phyloP scores from a whole-genome alignment of 129 eudicot species.

The Calendula officinalis region DNA sequence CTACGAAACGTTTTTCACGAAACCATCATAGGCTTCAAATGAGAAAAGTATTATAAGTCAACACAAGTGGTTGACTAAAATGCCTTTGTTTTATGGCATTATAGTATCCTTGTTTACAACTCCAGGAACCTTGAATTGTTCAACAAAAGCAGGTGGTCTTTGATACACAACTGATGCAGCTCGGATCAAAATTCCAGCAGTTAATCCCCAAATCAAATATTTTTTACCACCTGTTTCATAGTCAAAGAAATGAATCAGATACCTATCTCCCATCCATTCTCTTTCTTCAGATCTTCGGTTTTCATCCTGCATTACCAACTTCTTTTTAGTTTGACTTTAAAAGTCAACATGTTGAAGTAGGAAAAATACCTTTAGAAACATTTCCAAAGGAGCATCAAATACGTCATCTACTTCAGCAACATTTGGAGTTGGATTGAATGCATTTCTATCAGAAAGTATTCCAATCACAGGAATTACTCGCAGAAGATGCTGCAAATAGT shows the following conservation, averaged over 20 bases:
- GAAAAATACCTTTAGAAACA: slow-evolving; percentile 79
- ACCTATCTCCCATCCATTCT: slow-evolving; percentile 79
- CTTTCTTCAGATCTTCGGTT: slow-evolving; percentile 71
- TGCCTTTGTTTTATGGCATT: slow-evolving; percentile 35
- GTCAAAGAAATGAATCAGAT: slow-evolving; percentile 69
- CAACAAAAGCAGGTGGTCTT: slow-evolving; percentile 65
- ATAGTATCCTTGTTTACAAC: slow-evolving; percentile 38
- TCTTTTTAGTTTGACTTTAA: not conserved
- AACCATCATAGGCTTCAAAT: slow-evolving; percentile 3
- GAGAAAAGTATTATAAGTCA: not conserved
- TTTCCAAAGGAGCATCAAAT: slow-evolving; percentile 94
- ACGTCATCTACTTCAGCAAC: slow-evolving; percentile 74
- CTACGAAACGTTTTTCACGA: too few species aligned
- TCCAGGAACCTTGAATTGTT: slow-evolving; percentile 69
- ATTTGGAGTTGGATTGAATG: slow-evolving; percentile 69
- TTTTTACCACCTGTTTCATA: slow-evolving; percentile 51
- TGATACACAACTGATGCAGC: slow-evolving; percentile 86
- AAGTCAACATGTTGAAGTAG: not conserved
- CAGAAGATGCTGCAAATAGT: slow-evolving; percentile 65
- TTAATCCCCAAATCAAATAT: slow-evolving; percentile 77
- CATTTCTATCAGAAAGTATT: slow-evolving; percentile 61
- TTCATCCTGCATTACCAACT: slow-evolving; percentile 52
- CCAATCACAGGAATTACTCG: slow-evolving; percentile 89
- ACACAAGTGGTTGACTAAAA: not conserved
- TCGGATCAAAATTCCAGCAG: slow-evolving; percentile 81